Evolutionary conservation across 2,329 filamentous ascomycete genomes (phyloP), one percentile per base, ranked within the genome.

Genomic region (Ophiosphaerella herpotricha): DNA sequence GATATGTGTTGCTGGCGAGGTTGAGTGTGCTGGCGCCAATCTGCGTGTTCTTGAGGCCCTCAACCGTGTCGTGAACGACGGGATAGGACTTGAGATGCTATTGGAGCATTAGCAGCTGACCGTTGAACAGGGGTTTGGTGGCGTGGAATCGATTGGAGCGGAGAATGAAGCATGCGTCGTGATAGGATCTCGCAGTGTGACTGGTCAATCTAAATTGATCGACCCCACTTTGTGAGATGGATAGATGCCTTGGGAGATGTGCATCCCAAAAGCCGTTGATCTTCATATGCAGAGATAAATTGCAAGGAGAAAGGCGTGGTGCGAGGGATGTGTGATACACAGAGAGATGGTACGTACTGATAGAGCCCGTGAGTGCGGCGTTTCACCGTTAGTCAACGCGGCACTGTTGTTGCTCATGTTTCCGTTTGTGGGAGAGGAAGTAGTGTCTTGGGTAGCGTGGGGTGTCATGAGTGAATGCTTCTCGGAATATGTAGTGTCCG

Each of bases 81-180:
- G 93, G 93, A 76, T 96, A 96, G 60, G 87, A 87, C 63, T 86
- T 81, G 57, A 97, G 82, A 72, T 97, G 92, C 90, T 96, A 35
- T 21, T 38, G 34, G 23, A 16, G 24, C 6, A 46, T 58, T 50
- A 59, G 57, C 33, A 3, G 18, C 18, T 21, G 18, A 21, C 18
- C 18, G 18, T 21, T 31, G 45, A 34, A 43, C 26, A 55, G 48
- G 29, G 37, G 32, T 48, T 42, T 43, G 14, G 39, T 18, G 45
- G 37, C 29, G 16, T 33, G 18, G 38, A 39, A 34, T 58, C 38
- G 24, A 39, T 21, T 29, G 23, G 38, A 14, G 33, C 29, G 34
- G 54, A 55, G 55, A 21, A 44, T 44, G 43, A 46, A 35, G 42
- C 38, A 37, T 55, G 55, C 49, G 46, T 52, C 52, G 41, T 51